phyloP scores from a whole-genome alignment of 352 stramenopile species.

The Phytopythium helicoides region DNA sequence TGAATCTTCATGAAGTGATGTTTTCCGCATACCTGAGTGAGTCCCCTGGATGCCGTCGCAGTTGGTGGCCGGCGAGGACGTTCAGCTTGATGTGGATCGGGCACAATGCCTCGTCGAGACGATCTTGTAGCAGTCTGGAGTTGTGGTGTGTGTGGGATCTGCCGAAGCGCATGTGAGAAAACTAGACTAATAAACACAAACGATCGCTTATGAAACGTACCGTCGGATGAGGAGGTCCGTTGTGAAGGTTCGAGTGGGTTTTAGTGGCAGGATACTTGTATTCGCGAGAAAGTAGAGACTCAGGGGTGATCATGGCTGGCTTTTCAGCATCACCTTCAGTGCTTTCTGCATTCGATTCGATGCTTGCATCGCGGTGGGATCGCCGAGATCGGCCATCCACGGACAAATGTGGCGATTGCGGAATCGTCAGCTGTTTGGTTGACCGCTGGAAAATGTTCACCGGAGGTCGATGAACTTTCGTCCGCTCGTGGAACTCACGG shows the following conservation, averaged over 20 bases:
- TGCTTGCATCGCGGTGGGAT: constrained; percentile 18
- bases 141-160: constrained; percentile 33
- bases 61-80: not conserved
- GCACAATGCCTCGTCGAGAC: constrained; percentile 7
- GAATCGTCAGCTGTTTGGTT: constrained; percentile 79
- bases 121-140: constrained; percentile 42
- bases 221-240: not conserved
- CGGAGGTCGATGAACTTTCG: constrained; percentile 58
- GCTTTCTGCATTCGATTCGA: constrained; percentile 18
- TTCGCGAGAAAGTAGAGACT: constrained; percentile 37
- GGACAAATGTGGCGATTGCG: constrained; percentile 61
- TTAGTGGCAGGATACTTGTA: constrained; percentile 19
- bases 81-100: not conserved
- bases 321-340: not conserved
- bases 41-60: constrained; percentile 5
- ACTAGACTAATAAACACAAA: not conserved
- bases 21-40: constrained; percentile 33
- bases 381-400: constrained; percentile 56
- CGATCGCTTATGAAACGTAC: not conserved
- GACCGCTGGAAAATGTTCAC: constrained; percentile 73
- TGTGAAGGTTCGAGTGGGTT: not conserved
- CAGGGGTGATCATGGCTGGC: constrained; percentile 24
- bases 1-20: constrained; percentile 1
- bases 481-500: constrained; percentile 75
- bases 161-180: not conserved